Evolutionary conservation across 2,329 filamentous ascomycete genomes (phyloP).

Genomic region (Phyllosticta citrichinensis): DNA sequence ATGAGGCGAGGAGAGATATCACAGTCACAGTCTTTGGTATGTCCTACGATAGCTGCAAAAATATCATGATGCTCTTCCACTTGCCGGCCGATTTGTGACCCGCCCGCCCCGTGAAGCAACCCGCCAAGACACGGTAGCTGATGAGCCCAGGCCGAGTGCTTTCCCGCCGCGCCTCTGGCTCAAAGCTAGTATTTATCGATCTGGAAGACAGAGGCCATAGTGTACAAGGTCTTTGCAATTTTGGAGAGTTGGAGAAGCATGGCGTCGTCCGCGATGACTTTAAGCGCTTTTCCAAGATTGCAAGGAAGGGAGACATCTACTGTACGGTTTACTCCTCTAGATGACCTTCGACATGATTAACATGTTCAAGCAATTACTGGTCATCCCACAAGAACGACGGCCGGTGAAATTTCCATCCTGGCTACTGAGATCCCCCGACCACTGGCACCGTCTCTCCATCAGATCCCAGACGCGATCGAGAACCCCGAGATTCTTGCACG

Average conservation of each 20-base stretch:
- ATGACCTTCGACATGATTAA: slow-evolving; percentile 57
- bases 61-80: not conserved
- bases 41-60: slow-evolving; percentile 8
- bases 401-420: slow-evolving; percentile 68
- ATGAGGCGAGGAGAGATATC: slow-evolving; percentile 18
- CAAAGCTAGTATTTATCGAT: slow-evolving; percentile 76
- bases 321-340: not conserved
- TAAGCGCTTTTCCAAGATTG: slow-evolving; percentile 52
- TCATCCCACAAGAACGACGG: slow-evolving; percentile 54
- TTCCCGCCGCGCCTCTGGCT: slow-evolving; percentile 60
- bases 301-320: slow-evolving; percentile 60
- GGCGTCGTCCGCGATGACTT: slow-evolving; percentile 35
- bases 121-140: slow-evolving; percentile 12
- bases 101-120: not conserved
- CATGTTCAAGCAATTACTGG: slow-evolving; percentile 51
- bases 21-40: slow-evolving; percentile 28
- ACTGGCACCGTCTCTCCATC: slow-evolving; percentile 68
- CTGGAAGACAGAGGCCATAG: slow-evolving; percentile 61
- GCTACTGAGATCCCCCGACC: slow-evolving; percentile 59
- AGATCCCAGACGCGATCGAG: slow-evolving; percentile 60
- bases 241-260: slow-evolving; percentile 40
- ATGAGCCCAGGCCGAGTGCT: slow-evolving; percentile 58
- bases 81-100: not conserved
- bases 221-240: slow-evolving; percentile 68
- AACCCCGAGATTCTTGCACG: slow-evolving; percentile 64